Percentiles rank a stretch among this genome's conserved stretches.
phyloP scores from a whole-genome alignment of 140 eudicot species.

The Stevia rebaudiana region DNA sequence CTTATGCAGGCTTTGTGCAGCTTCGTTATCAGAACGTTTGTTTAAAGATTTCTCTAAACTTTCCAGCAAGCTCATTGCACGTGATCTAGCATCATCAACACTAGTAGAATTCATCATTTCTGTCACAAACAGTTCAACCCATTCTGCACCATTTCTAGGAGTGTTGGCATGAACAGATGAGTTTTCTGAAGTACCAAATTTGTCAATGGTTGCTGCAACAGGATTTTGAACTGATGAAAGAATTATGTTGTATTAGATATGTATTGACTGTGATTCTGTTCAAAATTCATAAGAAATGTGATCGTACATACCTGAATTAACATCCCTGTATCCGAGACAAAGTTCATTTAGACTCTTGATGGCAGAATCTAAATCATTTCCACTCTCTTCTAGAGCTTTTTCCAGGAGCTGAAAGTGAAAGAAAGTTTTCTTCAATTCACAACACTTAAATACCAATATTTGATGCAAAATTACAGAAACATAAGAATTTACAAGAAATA shows the following conservation, averaged over 20 bases:
- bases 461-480: background rate
- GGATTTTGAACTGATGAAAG: conserved; percentile 11
- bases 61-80: conserved; percentile 69
- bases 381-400: conserved; percentile 58
- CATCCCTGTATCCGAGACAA: conserved; percentile 38
- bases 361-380: conserved; percentile 66
- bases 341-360: conserved; percentile 62
- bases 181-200: conserved; percentile 24
- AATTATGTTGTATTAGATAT: background rate
- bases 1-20: conserved; percentile 58
- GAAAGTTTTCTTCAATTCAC: background rate
- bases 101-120: conserved; percentile 77
- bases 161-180: conserved; percentile 29
- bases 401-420: conserved; percentile 49
- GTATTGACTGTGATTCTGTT: background rate
- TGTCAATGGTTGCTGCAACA: conserved; percentile 32
- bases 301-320: conserved; percentile 23
- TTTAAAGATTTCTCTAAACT: conserved; percentile 63
- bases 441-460: too few species aligned
- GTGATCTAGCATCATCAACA: conserved; percentile 78
- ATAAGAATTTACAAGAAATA: background rate
- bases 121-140: conserved; percentile 83
- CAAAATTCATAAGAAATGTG: conserved; percentile 22
- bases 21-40: conserved; percentile 36
- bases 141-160: conserved; percentile 58